Base-by-base conservation (phyloP, 345 rosid species). In the Gossypium stocksii region DNA sequence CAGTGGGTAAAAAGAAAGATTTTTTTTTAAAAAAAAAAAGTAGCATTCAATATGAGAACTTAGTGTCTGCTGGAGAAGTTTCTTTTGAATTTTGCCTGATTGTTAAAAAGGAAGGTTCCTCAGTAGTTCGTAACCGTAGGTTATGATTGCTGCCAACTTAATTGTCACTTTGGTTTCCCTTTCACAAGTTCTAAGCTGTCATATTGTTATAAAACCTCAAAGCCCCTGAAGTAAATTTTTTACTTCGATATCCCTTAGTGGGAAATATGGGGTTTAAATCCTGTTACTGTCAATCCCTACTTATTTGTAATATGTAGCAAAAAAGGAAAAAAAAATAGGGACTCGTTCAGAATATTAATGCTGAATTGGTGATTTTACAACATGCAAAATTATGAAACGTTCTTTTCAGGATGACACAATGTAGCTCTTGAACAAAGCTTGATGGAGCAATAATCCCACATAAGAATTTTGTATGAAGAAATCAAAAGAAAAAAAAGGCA, bases 351-450 rank as follows among this genome's bases (percentile, higher is more conserved):
- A 34, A 34, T 9, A 7, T 56, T 19, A 56, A 57, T 22, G 27
- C 15, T 20, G 61, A 20, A 57, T 57, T 57, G 27, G 6, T 20
- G 61, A 57, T 57, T 5, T 34, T 57, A 57, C 52, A 48, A 48
- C 29, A 22, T 57, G 61, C 15, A 57, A 57, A 57, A 20, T 22
- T 19, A 20, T 57, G 22, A 17, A 17, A 6, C 29, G 0, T n/a
- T 53, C 57, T 17, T 51, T 51, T 51, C 9, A 51, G 7, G 56
- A 51, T 5, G 59, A 19, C 22, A 22, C 23, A 54, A 49, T 49
- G 54, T 51, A 51, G 19, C 56, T 51, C 56, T 66, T 68, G 64
- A 75, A 25, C 80, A 74, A 72, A 12, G 73, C 59, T 70, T 80
- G 74, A 73, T 66, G 70, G 43, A 58, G 59, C 77, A 53, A 53